phyloP scores from a whole-genome alignment of 768 basidiomycete genomes.

The Termitomyces sp. region DNA sequence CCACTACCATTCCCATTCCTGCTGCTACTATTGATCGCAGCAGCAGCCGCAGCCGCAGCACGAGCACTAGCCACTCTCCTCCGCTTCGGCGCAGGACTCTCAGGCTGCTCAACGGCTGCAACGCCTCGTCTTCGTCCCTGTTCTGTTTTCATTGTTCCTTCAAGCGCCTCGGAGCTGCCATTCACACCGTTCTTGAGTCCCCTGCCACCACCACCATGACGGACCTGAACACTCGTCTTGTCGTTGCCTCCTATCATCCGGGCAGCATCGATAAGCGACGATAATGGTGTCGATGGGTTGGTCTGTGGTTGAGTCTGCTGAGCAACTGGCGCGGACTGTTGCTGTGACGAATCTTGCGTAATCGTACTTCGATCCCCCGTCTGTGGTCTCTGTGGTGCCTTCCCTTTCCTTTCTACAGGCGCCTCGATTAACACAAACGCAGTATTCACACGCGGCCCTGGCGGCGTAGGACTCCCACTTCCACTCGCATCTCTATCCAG shows the following conservation, averaged over 20 bases:
- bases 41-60: neutral
- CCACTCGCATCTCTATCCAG: slow-evolving; percentile 6
- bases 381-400: neutral
- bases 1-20: neutral
- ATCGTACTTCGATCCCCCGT: neutral
- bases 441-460: neutral
- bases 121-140: slow-evolving; percentile 13
- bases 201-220: slow-evolving; percentile 24
- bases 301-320: slow-evolving; percentile 14
- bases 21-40: neutral
- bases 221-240: slow-evolving; percentile 14
- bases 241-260: slow-evolving; percentile 41
- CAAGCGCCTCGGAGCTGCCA: slow-evolving; percentile 9
- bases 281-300: slow-evolving; percentile 48
- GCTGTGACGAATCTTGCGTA: slow-evolving; percentile 9
- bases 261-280: slow-evolving; percentile 55
- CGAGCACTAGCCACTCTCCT: slow-evolving; percentile 20
- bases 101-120: slow-evolving; percentile 23
- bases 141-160: neutral
- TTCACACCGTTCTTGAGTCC: slow-evolving; percentile 5
- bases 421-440: slow-evolving; percentile 9
- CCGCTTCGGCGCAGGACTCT: slow-evolving; percentile 28
- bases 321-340: neutral
- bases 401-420: slow-evolving; percentile 8
- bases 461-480: slow-evolving; percentile 7